Conservation (phyloP, 495 filamentous ascomycete genomes). For the Daldinia loculata region DNA sequence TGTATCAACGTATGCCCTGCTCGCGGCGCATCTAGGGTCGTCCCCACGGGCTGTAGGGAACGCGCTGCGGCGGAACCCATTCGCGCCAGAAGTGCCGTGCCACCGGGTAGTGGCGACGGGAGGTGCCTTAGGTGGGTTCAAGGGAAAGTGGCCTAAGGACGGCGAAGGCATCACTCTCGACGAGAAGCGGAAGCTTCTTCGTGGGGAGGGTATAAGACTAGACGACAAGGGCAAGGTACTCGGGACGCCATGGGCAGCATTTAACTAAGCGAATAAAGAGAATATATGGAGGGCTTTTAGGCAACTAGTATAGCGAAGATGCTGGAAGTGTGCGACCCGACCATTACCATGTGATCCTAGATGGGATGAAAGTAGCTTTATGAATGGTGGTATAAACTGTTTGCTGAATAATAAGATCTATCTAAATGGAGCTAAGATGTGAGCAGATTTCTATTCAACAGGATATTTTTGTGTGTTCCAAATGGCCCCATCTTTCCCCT, state of each 20-base stretch:
- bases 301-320: not conserved
- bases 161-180: conserved; percentile 53
- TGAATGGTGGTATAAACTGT: not conserved
- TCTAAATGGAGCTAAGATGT: not conserved
- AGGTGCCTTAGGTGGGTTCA: conserved; percentile 61
- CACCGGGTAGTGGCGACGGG: conserved; percentile 60
- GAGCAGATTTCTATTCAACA: not conserved
- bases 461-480: not conserved
- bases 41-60: conserved; percentile 83
- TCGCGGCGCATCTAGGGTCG: conserved; percentile 70
- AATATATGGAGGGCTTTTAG: not conserved
- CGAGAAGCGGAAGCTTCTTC: conserved; percentile 54
- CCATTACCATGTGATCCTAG: not conserved
- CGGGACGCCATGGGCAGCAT: conserved; percentile 56
- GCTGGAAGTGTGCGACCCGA: not conserved
- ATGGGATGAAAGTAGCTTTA: not conserved
- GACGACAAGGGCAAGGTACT: conserved; percentile 51
- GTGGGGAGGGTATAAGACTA: conserved; percentile 53
- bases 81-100: conserved; percentile 69
- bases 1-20: conserved; percentile 76
- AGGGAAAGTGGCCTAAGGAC: conserved; percentile 52
- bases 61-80: conserved; percentile 75
- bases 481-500: not conserved
- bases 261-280: conserved; percentile 25
- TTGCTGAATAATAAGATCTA: not conserved